These are phyloP conservation scores for Nothophoma quercina DNA, from an alignment of 2,329 filamentous ascomycete species.

Conservation along the genomic window DNA sequence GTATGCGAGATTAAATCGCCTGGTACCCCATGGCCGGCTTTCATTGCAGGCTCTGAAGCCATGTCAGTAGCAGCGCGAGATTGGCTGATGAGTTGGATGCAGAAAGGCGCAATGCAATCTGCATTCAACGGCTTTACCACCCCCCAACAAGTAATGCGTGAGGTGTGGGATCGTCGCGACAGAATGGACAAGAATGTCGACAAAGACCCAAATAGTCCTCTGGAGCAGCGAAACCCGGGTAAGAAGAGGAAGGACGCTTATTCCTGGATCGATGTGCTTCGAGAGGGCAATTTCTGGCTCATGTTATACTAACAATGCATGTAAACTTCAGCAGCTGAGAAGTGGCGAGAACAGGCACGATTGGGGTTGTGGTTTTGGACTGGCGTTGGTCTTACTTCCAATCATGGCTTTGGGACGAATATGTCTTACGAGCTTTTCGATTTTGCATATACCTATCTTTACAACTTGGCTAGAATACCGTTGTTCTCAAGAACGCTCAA, in stretches of 20 bases:
- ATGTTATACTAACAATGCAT: conserved; percentile 17
- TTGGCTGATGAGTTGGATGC: conserved; percentile 25
- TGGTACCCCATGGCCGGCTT: conserved; percentile 28
- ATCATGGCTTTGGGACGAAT: background rate
- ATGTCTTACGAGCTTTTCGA: background rate
- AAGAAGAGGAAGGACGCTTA: conserved; percentile 7
- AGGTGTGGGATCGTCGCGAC: conserved; percentile 23
- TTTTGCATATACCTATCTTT: background rate
- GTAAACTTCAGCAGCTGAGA: too few species aligned
- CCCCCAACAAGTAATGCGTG: conserved; percentile 19
- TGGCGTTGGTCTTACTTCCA: background rate
- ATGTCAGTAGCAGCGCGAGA: conserved; percentile 16
- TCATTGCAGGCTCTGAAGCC: conserved; percentile 27
- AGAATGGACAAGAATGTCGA: background rate
- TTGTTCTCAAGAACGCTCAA: conserved; percentile 19
- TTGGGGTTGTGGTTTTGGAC: background rate
- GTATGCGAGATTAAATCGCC: conserved; percentile 13
- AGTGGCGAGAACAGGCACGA: background rate
- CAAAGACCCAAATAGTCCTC: background rate
- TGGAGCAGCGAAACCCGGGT: background rate
- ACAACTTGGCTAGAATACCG: conserved; percentile 19
- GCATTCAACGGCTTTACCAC: conserved; percentile 15
- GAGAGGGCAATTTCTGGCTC: conserved; percentile 19
- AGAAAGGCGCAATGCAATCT: conserved; percentile 21
- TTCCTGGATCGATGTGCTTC: conserved; percentile 19